Percentiles rank a stretch among this genome's conserved stretches.
Conservation (phyloP, 805 yeast genomes). For the Cyberlindnera subsufficiens region DNA sequence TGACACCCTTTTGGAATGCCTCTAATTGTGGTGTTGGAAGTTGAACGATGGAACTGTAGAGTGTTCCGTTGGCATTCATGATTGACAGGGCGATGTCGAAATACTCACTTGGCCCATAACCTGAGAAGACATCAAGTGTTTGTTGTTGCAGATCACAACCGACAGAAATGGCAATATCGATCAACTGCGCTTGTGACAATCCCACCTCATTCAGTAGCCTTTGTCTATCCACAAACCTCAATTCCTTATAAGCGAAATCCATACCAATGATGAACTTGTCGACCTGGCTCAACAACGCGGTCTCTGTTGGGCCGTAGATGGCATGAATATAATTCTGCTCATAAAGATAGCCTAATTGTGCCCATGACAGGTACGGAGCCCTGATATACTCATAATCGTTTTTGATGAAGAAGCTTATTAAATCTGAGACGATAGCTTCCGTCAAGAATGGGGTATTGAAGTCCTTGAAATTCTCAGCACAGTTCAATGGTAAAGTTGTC, state of each 20-base stretch:
- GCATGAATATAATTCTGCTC: constrained; percentile 57
- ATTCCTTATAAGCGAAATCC: constrained; percentile 60
- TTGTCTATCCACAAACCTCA: constrained; percentile 57
- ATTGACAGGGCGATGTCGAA: constrained; percentile 33
- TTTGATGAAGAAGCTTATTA: constrained; percentile 51
- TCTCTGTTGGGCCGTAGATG: constrained; percentile 81
- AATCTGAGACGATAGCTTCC: constrained; percentile 44
- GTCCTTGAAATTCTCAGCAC: constrained; percentile 47
- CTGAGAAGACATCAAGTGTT: constrained; percentile 44
- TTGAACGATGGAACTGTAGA: constrained; percentile 40
- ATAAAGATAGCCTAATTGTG: constrained; percentile 70
- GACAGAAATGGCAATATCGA: constrained; percentile 69
- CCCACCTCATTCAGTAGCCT: constrained; percentile 56
- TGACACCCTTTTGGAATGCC: constrained; percentile 56
- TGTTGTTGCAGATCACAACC: constrained; percentile 74
- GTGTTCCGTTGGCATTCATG: constrained; percentile 35
- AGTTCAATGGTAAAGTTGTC: constrained; percentile 21
- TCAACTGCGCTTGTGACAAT: constrained; percentile 58
- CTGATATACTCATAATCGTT: constrained; percentile 59
- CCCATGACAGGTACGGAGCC: constrained; percentile 78
- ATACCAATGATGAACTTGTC: constrained; percentile 70
- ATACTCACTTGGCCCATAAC: constrained; percentile 21
- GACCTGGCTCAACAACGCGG: constrained; percentile 51
- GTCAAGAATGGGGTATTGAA: constrained; percentile 39
- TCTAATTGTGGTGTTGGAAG: background rate